Conservation (phyloP, 345 rosid genomes). For the Acer negundo region DNA sequence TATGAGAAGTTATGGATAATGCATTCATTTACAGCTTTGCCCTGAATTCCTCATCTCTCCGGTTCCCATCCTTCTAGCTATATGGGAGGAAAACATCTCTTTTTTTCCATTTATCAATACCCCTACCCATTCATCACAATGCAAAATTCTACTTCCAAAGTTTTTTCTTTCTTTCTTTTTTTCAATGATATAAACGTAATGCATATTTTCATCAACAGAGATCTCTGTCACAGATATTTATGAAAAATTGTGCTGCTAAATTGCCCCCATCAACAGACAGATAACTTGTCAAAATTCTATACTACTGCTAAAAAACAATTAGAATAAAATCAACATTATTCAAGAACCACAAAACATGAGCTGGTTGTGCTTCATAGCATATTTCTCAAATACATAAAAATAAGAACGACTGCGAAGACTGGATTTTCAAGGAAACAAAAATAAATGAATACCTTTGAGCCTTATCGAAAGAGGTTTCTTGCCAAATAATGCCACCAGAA, state of each 20-base stretch:
- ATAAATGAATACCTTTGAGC: slow-evolving; percentile 59
- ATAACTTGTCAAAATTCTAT: background rate
- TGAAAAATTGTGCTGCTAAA: background rate
- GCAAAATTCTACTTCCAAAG: background rate
- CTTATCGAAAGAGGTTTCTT: slow-evolving; percentile 62
- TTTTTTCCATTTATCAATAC: background rate
- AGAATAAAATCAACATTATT: background rate
- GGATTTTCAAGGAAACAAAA: background rate
- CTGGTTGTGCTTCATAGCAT: background rate
- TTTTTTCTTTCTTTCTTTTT: too few species aligned
- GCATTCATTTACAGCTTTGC: background rate
- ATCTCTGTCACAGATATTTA: background rate
- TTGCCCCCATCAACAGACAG: background rate
- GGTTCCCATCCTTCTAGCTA: background rate
- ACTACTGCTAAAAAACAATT: background rate
- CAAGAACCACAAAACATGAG: background rate
- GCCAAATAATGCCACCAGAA: slow-evolving; percentile 73
- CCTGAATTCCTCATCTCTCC: background rate
- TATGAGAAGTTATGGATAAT: background rate
- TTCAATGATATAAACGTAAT: background rate
- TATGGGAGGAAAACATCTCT: background rate
- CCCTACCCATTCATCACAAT: background rate
- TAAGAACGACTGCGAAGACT: background rate
- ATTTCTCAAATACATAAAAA: background rate
- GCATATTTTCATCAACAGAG: background rate